phyloP scores from a whole-genome alignment of 2,329 filamentous ascomycete species.

The Ceratocystis albifundus region DNA sequence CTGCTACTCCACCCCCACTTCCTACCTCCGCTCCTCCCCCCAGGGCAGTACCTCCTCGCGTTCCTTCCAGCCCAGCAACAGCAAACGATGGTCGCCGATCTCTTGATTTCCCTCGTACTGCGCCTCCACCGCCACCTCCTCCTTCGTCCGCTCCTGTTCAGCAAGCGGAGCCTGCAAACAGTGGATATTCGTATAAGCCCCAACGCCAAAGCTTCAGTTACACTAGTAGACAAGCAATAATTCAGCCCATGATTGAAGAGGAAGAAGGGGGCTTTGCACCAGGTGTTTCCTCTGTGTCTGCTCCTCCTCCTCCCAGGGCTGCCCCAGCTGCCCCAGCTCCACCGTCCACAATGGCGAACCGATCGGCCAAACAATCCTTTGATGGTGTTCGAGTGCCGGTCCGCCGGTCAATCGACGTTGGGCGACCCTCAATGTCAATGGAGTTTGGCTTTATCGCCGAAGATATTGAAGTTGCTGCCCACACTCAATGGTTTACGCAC shows the following conservation, averaged over 20 bases:
- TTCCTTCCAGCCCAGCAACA: constrained; percentile 46
- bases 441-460: constrained; percentile 78
- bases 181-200: constrained; percentile 49
- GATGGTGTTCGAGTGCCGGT: constrained; percentile 45
- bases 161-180: constrained; percentile 29
- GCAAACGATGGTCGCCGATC: constrained; percentile 44
- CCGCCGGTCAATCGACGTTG: constrained; percentile 60
- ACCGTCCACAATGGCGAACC: constrained; percentile 25
- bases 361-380: constrained; percentile 45
- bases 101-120: constrained; percentile 45
- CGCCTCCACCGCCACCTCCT: constrained; percentile 30
- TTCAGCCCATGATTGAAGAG: constrained; percentile 37
- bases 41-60: constrained; percentile 43
- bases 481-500: constrained; percentile 79
- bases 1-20: constrained; percentile 43
- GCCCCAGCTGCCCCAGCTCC: constrained; percentile 28
- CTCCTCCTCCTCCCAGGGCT: constrained; percentile 18
- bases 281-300: background rate
- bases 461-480: constrained; percentile 66
- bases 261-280: constrained; percentile 36
- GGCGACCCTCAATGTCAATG: constrained; percentile 54
- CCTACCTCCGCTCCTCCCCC: constrained; percentile 34
- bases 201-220: constrained; percentile 22
- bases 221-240: constrained; percentile 25
- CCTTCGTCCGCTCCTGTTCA: background rate